Percentiles rank a stretch among this genome's conserved stretches.
Conservation (phyloP, 345 rosid species). For the Xanthoceras sorbifolium region DNA sequence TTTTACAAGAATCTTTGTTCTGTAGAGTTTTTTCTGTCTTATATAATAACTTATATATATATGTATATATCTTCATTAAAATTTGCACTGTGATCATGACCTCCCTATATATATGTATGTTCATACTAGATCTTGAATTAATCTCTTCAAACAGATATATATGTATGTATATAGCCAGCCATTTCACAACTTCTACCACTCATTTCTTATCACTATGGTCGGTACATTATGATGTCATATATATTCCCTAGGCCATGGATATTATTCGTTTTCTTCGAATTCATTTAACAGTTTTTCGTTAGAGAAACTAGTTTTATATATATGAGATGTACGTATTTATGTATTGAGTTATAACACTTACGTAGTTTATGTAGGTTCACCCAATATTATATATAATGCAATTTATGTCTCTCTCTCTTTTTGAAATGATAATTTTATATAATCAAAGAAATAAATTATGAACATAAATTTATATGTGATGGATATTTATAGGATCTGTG, state of each 20-base stretch:
- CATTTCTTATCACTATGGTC: not conserved
- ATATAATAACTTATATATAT: not conserved
- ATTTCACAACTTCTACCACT: slow-evolving; percentile 2
- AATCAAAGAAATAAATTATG: too few species aligned
- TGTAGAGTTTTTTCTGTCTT: not conserved
- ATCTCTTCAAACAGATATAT: not conserved
- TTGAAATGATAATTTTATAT: too few species aligned
- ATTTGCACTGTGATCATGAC: not conserved
- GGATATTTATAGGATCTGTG: too few species aligned
- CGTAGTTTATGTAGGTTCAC: too few species aligned
- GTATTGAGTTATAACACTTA: too few species aligned
- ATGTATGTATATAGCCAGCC: not conserved
- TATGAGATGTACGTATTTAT: too few species aligned
- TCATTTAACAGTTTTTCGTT: not conserved
- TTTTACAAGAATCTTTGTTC: slow-evolving; percentile 7
- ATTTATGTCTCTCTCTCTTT: not conserved
- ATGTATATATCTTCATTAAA: not conserved
- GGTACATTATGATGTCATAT: not conserved
- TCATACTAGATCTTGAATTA: slow-evolving; percentile 12
- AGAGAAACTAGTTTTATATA: too few species aligned
- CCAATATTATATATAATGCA: not conserved
- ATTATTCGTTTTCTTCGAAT: not conserved
- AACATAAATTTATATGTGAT: too few species aligned
- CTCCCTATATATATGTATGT: not conserved
- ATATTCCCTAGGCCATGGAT: not conserved